Base-by-base conservation (phyloP, 2,329 filamentous ascomycete genomes). In the Trichoderma sp. region DNA sequence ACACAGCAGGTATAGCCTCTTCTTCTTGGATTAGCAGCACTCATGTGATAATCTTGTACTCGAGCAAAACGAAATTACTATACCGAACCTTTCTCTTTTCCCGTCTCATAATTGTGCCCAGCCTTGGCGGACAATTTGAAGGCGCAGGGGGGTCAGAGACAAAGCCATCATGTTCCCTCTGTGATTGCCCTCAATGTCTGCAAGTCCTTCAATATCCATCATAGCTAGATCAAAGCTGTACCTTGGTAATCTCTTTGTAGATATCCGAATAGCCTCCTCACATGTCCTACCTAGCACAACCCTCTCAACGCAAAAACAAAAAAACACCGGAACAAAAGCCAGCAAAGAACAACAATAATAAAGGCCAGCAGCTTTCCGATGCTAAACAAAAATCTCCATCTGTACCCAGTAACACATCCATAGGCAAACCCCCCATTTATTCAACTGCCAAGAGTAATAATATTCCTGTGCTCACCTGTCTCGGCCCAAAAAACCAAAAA, bases 181-280 rank as follows among this genome's bases (percentile, higher is more conserved):
- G 22, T 3, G 1, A 22, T 2, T 48, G 2, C 12, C 0, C 42
- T 48, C 42, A 22, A 1, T 7, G 10, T 48, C 19, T 19, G 39
- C 17, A 10, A 42, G 17, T n/a, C 19, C n/a, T 0, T 45, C 4
- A 3, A 45, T 45, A 19, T 12, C 5, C 4, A 48, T 48, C n/a
- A 48, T 22, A 19, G 5, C 10, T 48, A 10, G 10, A 22, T 48
- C 42, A 48, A n/a, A n/a, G n/a, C n/a, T n/a, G n/a, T n/a, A n/a
- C n/a, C n/a, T n/a, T n/a, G n/a, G n/a, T n/a, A 2, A 4, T 45
- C 39, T 19, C 9, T 19, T 2, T 0, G 4, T n/a, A 45, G 4
- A 45, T 19, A 2, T 9, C 6, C n/a, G 4, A 5, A 10, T 22
- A 48, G 10, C 19, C 5, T 13, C 19, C 5, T 13, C 42, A 22